Evolutionary conservation across 768 basidiomycete species (phyloP).

Genomic region (Tylopilus rubrobrunneus): DNA sequence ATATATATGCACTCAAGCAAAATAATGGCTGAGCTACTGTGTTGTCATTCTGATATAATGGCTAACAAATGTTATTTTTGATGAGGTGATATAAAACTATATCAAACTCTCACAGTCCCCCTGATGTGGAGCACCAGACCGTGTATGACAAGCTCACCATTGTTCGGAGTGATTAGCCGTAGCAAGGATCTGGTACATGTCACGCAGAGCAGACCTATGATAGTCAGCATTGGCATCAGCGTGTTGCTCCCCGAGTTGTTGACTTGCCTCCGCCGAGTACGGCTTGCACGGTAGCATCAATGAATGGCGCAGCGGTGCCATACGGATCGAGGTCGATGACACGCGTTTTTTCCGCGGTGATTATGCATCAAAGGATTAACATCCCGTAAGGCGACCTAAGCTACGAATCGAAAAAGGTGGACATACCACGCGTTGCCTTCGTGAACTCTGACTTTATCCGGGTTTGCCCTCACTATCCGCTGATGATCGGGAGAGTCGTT

Average conservation of each 20-base stretch:
- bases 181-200: constrained; percentile 96
- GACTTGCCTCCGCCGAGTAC: constrained; percentile 79
- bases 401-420: not conserved
- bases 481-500: constrained; percentile 2
- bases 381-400: not conserved
- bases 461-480: constrained; percentile 11
- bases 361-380: constrained; percentile 83
- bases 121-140: not conserved
- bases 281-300: constrained; percentile 89
- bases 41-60: too few species aligned
- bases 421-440: constrained; percentile 92
- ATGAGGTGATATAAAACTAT: too few species aligned
- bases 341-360: constrained; percentile 65
- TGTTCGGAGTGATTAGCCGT: constrained; percentile 95
- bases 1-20: too few species aligned
- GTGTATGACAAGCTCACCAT: constrained; percentile 49
- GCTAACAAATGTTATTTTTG: too few species aligned
- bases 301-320: constrained; percentile 94
- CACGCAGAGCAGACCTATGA: constrained; percentile 75
- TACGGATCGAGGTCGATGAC: constrained; percentile 99
- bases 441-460: constrained; percentile 71
- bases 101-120: too few species aligned
- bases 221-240: not conserved
- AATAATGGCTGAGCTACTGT: too few species aligned
- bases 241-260: not conserved